Evolutionary conservation across 148 eudicot species (phyloP).

Genomic region (Mesembryanthemum crystallinum): DNA sequence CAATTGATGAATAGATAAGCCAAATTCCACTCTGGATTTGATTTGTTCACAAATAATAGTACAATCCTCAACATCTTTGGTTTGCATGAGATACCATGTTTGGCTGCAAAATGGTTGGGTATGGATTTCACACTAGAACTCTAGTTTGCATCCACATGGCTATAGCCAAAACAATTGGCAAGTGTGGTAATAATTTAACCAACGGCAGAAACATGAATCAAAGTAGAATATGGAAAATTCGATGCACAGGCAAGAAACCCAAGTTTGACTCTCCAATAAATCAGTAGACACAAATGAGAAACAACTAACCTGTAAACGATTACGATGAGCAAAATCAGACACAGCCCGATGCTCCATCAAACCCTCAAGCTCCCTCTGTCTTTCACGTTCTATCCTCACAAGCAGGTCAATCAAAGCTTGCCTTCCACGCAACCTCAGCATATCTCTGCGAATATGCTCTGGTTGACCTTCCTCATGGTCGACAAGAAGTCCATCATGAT

Average conservation of each 20-base stretch:
- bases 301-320: slow-evolving; percentile 82
- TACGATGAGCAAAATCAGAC: slow-evolving; percentile 96
- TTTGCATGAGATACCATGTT: too few relatives aligned
- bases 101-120: too few relatives aligned
- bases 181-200: too few relatives aligned
- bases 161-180: too few relatives aligned
- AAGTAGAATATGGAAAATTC: background rate
- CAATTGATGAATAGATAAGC: background rate
- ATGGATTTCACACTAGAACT: too few relatives aligned
- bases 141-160: too few relatives aligned
- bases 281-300: background rate
- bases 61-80: too few relatives aligned
- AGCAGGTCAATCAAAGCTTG: slow-evolving; percentile 93
- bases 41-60: too few relatives aligned
- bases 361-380: slow-evolving; percentile 93
- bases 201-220: background rate
- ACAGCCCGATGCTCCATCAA: slow-evolving; percentile 93
- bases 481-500: slow-evolving; percentile 41
- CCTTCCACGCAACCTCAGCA: slow-evolving; percentile 84
- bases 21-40: background rate
- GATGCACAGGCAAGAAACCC: background rate
- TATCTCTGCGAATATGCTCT: slow-evolving; percentile 81
- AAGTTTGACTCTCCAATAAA: background rate
- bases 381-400: slow-evolving; percentile 84
- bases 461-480: slow-evolving; percentile 62